Base-by-base conservation (phyloP, 2,329 filamentous ascomycete species). In the Penicillium brasilianum region DNA sequence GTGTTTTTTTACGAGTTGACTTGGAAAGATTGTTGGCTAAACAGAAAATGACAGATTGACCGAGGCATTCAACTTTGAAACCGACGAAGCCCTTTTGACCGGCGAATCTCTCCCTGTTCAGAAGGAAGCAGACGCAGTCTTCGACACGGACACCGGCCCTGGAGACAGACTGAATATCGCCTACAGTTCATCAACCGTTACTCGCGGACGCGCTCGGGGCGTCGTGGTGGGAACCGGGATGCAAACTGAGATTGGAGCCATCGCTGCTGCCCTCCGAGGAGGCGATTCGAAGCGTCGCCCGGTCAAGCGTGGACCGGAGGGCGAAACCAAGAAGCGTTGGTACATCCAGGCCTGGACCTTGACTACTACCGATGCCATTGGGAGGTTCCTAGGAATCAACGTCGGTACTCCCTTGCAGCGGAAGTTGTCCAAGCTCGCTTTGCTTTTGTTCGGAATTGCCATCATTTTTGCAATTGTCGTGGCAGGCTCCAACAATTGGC, bases 21-120 rank as follows among this genome's bases (percentile, higher is more conserved):
- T 20, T 1, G 2, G 2, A 7, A 16, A 5, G 14, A 57, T 5
- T n/a, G 0, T n/a, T 8, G 43, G 28, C 56, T 59, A 57, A 57
- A 87, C 84, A 80, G 4, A 9, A 16, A 36, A 16, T 7, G 22
- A 22, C 76, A 60, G 81, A 81, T 55, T 83, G 41, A 76, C 85
- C 50, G 84, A 86, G 71, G 78, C 84, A 52, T 86, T 93, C 77
- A 93, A 94, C 74, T 81, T 93, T 63, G 90, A 90, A 63, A 90
- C 89, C 61, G 91, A 96, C 64, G 87, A 88, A 71, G 84, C 86
- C 13, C 82, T 88, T 41, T 78, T 88, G 28, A 88, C 86, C 7
- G 86, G 86, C 55, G 86, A 88, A 74, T 86, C 86, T 16, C 74
- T 87, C 5, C 86, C 86, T 13, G 85, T 88, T 0, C 81, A 79